Base-by-base conservation (phyloP, 2,329 filamentous ascomycete species). In the Metarhizium brunneum region DNA sequence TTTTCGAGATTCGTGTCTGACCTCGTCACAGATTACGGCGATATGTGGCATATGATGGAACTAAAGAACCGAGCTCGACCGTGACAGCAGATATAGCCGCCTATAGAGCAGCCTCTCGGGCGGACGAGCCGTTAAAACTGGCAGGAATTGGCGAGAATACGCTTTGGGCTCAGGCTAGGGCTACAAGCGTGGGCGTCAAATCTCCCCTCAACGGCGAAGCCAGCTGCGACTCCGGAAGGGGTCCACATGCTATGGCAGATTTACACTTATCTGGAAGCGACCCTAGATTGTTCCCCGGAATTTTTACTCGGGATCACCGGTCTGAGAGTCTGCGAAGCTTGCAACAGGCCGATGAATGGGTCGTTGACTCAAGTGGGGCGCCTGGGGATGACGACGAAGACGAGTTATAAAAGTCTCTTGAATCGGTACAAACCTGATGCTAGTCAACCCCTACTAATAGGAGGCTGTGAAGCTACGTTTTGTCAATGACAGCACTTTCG, bases 241-340 rank as follows among this genome's bases (percentile, higher is more conserved):
- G 70, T 14, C 63, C 71, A 7, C 71, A 76, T 54, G 64, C 68
- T 35, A 65, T 71, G 61, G 67, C 71, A 50, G 73, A 79, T 57
- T 61, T 73, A 54, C 76, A 81, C 60, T 65, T 83, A 11, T 80
- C 76, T 13, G 82, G 78, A 3, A 78, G 74, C 51, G 86, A 90
- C 67, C 87, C 86, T 11, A 80, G 77, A 59, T 83, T 90, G 59
- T 88, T 90, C 60, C 88, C 88, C 0, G 87, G 87, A 0, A 79
- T 91, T 36, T 78, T 90, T 48, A 76, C 77, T 16, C 71, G 78
- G 54, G 76, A 76, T 35, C 68, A 64, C 48, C 71, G 76, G 53
- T 75, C 68, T 52, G 73, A 71, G 47, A 79, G 77, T 54, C 61
- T 65, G 35, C 64, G 68, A 35, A 70, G 65, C 56, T 45, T 71